Evolutionary conservation across 2,329 filamentous ascomycete genomes (phyloP), one percentile per base, ranked within the genome.

Genomic region (Aspergillus neoniger): DNA sequence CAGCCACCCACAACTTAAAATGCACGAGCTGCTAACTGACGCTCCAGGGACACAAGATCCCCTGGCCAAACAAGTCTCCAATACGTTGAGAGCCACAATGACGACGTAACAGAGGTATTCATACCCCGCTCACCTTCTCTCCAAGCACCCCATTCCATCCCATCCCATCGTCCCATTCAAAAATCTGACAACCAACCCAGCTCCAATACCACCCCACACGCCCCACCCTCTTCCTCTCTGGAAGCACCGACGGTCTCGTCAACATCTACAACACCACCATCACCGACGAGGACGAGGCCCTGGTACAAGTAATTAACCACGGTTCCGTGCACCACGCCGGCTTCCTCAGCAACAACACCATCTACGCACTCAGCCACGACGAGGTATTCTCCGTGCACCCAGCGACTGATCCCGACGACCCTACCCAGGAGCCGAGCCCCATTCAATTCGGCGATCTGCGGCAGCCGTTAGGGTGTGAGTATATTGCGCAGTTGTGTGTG

Each of bases 301-400:
- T 88, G 30, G 78, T 85, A 54, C 85, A 87, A 68, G 85, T 87
- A 32, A 81, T 87, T 70, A 88, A 88, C 69, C 85, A 88, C 65
- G 78, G 83, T 51, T 87, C 86, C 7, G 82, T 88, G 53, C 85
- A 87, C 63, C 85, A 85, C 65, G 83, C 86, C 21, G 85, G 85
- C 2, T 87, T 87, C 72, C 75, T 88, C 23, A 81, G 79, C 14
- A 73, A 79, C 5, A 72, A 76, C 38, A 76, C 81, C 43, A 80
- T 86, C 56, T 88, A 83, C 65, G 84, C 84, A 5, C 76, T 88
- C 8, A 86, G 85, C 59, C 86, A 86, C 4, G 86, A 88, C 63
- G 86, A 88, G 69, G 81, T 81, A 21, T 81, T 88, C 66, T 83
- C 84, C 8, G 80, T 88, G 58, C 84, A 87, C 67, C 82, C 82